Evolutionary conservation across 768 basidiomycete genomes (phyloP), one percentile per base, ranked within the genome.

Genomic region (Lanmaoa pseudosensibilis): DNA sequence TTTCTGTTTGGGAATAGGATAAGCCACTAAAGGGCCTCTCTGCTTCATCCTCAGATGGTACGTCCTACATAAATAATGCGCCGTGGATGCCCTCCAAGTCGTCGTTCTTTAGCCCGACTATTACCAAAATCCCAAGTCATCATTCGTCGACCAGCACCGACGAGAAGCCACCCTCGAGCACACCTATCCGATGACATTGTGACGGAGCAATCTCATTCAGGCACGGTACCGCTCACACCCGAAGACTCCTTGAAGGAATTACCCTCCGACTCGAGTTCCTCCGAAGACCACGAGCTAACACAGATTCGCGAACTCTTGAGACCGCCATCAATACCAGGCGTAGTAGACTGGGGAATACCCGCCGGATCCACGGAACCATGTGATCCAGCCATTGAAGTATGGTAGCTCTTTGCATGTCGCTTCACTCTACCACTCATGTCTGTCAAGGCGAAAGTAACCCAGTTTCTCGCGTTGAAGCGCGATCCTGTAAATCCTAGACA

Each of bases 311-410:
- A 73, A 4, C 73, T 88, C 4, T 73, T 92, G 27, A 75, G 71
- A 13, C 91, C 90, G 5, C 82, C 84, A 18, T 77, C 83, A 2
- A 85, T 90, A 57, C 77, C 82, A 1, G 88, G 83, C 23, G 62
- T 86, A 4, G 75, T 74, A 1, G 83, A 92, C 63, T 94, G 90
- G 86, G 92, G 90, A 6, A 90, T 94, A 57, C 88, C 90, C 0
- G 76, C 83, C 0, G 77, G 78, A 46, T 74, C 84, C 0, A 71
- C 73, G 0, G 77, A 76, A 46, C 75, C 82, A 2, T 85, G 83
- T 55, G 84, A 91, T 63, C 80, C 87, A 8, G 78, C 76, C 4
- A 78, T 91, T 46, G 77, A 84, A 64, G 91, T 89, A 59, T 12
- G 77, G 46, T 39, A 23, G 23, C 21, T 36, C 11, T 34, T 50